Percentiles rank a stretch among this genome's conserved stretches.
Conservation (phyloP, 2,329 filamentous ascomycete species). For the Botrytis medusae region DNA sequence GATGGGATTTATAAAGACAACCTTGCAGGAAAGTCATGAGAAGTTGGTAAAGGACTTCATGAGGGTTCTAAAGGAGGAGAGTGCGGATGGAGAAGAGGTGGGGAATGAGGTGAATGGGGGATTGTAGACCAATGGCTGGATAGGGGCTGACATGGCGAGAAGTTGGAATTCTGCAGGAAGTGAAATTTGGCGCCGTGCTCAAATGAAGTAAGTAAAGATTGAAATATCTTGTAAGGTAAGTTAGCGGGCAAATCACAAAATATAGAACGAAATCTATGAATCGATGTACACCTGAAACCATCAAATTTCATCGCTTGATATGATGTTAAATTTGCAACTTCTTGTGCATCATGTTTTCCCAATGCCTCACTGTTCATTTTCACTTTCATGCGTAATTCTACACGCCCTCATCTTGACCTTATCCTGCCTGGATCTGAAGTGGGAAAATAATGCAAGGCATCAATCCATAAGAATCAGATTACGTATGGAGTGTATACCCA, state of each 20-base stretch:
- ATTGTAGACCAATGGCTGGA: background rate
- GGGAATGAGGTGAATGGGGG: background rate
- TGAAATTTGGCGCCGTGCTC: background rate
- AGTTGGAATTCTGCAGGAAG: background rate
- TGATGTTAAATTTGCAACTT: background rate
- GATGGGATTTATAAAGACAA: constrained; percentile 74
- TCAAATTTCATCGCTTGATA: background rate
- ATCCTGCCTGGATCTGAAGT: background rate
- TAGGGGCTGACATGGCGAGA: background rate
- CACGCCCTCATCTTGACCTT: background rate
- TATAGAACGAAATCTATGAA: background rate
- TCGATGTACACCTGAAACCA: background rate
- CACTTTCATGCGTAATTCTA: background rate
- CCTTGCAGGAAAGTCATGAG: constrained; percentile 71
- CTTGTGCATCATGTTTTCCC: no score
- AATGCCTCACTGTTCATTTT: background rate
- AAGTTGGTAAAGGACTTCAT: constrained; percentile 64
- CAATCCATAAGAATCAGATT: background rate
- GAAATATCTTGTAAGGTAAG: background rate
- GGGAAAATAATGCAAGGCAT: background rate
- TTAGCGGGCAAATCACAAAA: background rate
- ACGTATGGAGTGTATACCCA: background rate
- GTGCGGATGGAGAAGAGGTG: constrained; percentile 4
- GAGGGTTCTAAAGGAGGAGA: constrained; percentile 45
- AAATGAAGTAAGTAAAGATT: background rate